Base-by-base conservation (phyloP, 257 asterid genomes). In the Fraxinus americana region DNA sequence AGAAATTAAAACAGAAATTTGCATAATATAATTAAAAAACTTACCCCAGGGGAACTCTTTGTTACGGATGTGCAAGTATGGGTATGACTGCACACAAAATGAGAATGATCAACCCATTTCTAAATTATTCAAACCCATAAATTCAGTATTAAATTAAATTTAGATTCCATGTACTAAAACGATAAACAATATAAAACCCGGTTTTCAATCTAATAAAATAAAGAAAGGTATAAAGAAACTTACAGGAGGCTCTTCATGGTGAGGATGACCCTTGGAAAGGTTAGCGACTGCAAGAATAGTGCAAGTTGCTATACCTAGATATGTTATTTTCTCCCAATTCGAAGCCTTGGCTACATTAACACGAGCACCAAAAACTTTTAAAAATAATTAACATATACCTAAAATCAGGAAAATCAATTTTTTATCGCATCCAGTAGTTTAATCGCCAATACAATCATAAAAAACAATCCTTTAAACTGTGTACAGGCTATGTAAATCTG, bases 31-130 rank as follows among this genome's bases (percentile, higher is more conserved):
- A 27, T 25, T 0, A 67, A 45, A 59, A 71, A 66, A 71, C 79
- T 74, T 86, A 90, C 98, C 97, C 98, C 96, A 92, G 45, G 97
- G 98, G 78, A 91, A 92, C 85, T 92, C 98, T 89, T 92, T 91
- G 82, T 85, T 92, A 66, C 97, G 97, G 83, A 90, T 86, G 85
- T 86, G 97, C 84, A 91, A 71, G 83, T 92, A 92, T 2, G 91
- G 82, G 73, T 90, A 91, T 29, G 97, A 68, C 97, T 92, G 92
- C 87, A 85, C 36, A 6, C 59, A 77, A 21, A 70, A 41, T 73
- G 6, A 59, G 8, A 61, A 80, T 12, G 5, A 67, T 36, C n/a
- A 65, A 17, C 65, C 23, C 8, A 30, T 43, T 61, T 75, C 77
- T 32, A 35, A 8, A 78, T 74, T 12, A 32, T 66, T 71, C 54